These are phyloP conservation scores for Nidula niveotomentosa DNA, from an alignment of 1,284 basidiomycete genomes.

Conservation along the genomic window DNA sequence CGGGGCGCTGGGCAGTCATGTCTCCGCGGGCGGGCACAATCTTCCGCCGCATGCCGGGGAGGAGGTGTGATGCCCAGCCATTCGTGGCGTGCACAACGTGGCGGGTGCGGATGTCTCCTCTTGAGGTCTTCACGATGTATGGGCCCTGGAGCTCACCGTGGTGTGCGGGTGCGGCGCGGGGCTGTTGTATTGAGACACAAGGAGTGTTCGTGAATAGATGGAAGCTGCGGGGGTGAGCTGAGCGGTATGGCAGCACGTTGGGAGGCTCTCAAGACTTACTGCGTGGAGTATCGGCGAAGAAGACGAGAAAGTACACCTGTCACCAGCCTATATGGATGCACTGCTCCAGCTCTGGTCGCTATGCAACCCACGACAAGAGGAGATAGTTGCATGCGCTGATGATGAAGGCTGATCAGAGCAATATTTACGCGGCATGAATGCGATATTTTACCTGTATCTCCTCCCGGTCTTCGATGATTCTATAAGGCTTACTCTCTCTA, in stretches of 20 bases:
- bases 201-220: constrained; percentile 44
- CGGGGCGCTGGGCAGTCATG: constrained; percentile 62
- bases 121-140: constrained; percentile 48
- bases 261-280: no score
- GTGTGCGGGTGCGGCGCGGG: neutral
- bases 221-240: constrained; percentile 26
- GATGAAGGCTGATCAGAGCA: neutral
- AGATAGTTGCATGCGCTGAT: no score
- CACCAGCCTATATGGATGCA: constrained; percentile 52
- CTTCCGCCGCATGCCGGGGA: constrained; percentile 56
- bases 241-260: no score
- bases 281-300: constrained; percentile 31
- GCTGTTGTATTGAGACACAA: constrained; percentile 34
- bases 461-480: constrained; percentile 32
- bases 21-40: constrained; percentile 55
- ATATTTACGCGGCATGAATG: neutral
- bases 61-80: constrained; percentile 64
- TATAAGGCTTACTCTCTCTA: constrained; percentile 33
- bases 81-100: constrained; percentile 79
- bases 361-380: constrained; percentile 36
- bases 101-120: constrained; percentile 45
- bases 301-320: constrained; percentile 42
- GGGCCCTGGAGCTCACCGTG: constrained; percentile 7
- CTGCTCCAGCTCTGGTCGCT: constrained; percentile 38
- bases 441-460: constrained; percentile 26